Base-by-base conservation (phyloP, 2,329 filamentous ascomycete genomes). In the Phyllosticta citribraziliensis region DNA sequence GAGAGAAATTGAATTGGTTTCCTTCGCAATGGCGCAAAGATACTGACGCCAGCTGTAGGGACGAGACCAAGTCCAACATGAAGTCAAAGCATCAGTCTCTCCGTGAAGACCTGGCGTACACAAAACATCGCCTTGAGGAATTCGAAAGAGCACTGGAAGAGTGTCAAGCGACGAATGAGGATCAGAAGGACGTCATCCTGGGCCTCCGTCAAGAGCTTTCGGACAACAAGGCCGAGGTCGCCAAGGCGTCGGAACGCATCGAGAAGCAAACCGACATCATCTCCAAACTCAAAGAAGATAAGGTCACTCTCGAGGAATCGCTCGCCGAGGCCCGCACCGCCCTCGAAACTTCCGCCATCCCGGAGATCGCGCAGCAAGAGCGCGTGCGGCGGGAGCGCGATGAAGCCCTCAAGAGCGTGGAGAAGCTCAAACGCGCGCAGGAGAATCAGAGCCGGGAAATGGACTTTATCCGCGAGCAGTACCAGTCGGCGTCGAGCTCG, bases 401-500 rank as follows among this genome's bases (percentile, higher is more conserved):
- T 27, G 63, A 61, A 8, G 69, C 68, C 1, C 65, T 68, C 10
- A 55, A 62, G 1, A 64, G 62, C 2, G 65, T 75, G 6, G 73
- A 72, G 51, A 69, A 68, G 4, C 69, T 67, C 5, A 65, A 70
- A 10, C 68, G 68, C 47, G 66, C 69, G 8, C 69, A 75, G 12
- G 63, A 69, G 33, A 70, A 66, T 14, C 64, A 70, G 1, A 72
- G 80, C 27, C 75, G 74, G 14, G 82, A 85, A 3, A 73, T 79
- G 25, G 82, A 84, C 1, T 89, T 85, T 66, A 74, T 79, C 12
- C 80, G 82, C 58, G 76, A 77, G 3, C 75, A 79, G 10, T 89
- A 88, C 66, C 85, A 66, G 30, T 57, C 57, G 6, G 66, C 66
- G 6, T 56, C 57, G 33, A 58, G 51, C 52, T 2, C 14, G 3